Evolutionary conservation across 1,284 basidiomycete species (phyloP), one percentile per base, ranked within the genome.

Genomic region (Ustilago vetiveriae): DNA sequence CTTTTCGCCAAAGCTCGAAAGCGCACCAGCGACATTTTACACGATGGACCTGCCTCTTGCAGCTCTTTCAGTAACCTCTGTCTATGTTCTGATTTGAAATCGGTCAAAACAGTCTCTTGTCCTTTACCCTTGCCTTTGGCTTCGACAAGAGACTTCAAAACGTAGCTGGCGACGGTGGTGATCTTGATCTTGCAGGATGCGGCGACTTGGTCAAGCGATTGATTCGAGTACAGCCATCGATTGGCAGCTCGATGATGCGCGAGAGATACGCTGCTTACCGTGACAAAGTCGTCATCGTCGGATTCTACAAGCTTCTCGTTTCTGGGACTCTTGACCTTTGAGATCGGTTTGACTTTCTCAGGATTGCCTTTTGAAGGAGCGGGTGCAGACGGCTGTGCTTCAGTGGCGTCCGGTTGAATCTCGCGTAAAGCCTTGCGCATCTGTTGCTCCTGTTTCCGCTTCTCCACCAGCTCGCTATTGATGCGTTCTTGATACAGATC

Each of bases 161-260:
- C 8, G 45, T 74, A 70, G 5, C 9, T 16, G 4, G 57, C 67
- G 2, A 45, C 53, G 2, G 71, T 67, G 24, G 14, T 39, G 26
- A 48, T 5, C 23, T 62, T 66, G 49, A 74, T 54, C 13, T 51
- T 53, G 33, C 40, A n/a, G 10, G 50, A 36, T 5, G 22, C 2
- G 1, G 67, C 62, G 10, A 74, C 24, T 22, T 57, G 35, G 6
- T 22, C 23, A 17, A 74, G 30, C 5, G 52, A 38, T 4, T 44
- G 47, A 6, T 30, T 10, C 4, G 49, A 52, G 30, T 70, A 56
- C 19, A 54, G 47, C 63, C 63, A 74, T n/a, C 26, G 30, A 5
- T 55, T 26, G 44, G 57, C 48, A 1, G 63, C 59, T 6, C 59
- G 58, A 6, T 67, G 43, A 36, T 63, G 72, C 4, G 72, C 59